Base-by-base conservation (phyloP, 495 filamentous ascomycete genomes). In the Pseudomonodictys pantanalensis region DNA sequence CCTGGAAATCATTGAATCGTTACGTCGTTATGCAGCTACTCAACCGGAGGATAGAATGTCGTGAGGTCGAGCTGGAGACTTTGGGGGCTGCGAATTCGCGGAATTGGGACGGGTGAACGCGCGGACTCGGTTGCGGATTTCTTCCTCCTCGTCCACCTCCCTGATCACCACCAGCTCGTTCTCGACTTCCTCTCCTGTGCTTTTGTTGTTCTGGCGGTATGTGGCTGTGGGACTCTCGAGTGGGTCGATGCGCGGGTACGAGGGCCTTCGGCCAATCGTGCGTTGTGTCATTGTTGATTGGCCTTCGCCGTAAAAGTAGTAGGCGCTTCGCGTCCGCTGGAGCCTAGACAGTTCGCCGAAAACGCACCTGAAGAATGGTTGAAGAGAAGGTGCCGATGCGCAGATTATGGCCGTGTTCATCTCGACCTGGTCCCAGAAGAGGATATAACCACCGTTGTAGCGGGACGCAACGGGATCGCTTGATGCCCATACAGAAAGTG, bases 381-480 rank as follows among this genome's bases (percentile, higher is more conserved):
- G 68, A 12, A 74, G 56, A 17, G 68, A 71, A 39, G 70, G 68
- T 20, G 72, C 52, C 47, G 77, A 79, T 12, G 75, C 76, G 60
- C 74, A 79, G 17, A 79, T 64, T 9, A 81, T 72, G 18, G 74
- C 77, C 0, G 70, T 69, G 65, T 77, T 76, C 60, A 70, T 71
- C 67, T 82, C 79, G 41, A 77, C 65, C 2, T 73, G 66, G 41
- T 70, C 72, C 77, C 78, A 82, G 63, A 76, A 73, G 18, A 75
- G 65, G 11, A 75, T 70, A 24, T 69, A 69, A 1, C 68, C 70
- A 46, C 71, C 71, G 32, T 77, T 71, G 68, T 70, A 63, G 10
- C 43, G 60, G 5, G 29, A 4, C 10, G 49, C 17, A 1, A 20
- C 32, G 2, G 2, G 17, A 29, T 29, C 23, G 11, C 30, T 20